Base-by-base conservation (phyloP, 139 green algal species). In the Parachlorella kessleri region DNA sequence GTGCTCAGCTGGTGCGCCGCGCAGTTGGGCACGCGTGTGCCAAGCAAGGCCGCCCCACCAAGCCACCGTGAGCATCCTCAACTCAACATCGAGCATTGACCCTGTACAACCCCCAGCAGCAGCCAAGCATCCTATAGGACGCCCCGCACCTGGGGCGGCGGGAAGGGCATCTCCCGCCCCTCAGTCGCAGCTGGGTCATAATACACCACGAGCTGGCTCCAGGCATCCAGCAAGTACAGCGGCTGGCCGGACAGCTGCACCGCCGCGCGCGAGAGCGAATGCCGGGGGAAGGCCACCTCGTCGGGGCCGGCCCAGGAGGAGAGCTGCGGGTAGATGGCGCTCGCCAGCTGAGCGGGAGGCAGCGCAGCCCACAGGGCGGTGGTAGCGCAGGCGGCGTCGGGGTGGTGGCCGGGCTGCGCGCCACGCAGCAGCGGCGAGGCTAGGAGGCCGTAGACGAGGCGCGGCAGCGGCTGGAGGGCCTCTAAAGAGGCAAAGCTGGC, bases 171-270 rank as follows among this genome's bases (percentile, higher is more conserved):
- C 36, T 80, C 69, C 6, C 14, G 42, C 38, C 48, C 39, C 38
- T 35, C 32, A 30, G 26, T 9, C 28, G 7, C 30, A 1, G 64
- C 30, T 38, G 30, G 30, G 6, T 40, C 53, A 21, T 78, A 77
- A 32, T 83, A 18, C 23, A 90, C 69, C 59, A 97, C 39, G 55
- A 98, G 71, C 35, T 87, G 68, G 39, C 86, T 89, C 84, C 91
- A 97, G 0, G 94, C 88, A 75, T 98, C 95, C 70, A 98, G 84
- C 35, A 98, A 83, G 77, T 94, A 96, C 32, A 98, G 89, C 53
- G 93, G 92, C 32, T 88, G 85, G 26, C 84, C 63, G 59, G 70
- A 75, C 59, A 81, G 79, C 14, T 87, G 72, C 54, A 94, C 71
- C 1, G 92, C 90, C 1, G 89, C 89, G 1, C 82, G 73, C 14